These are phyloP conservation scores for Aureobasidium namibiae DNA, from an alignment of 2,329 filamentous ascomycete genomes.

Conservation along the genomic window DNA sequence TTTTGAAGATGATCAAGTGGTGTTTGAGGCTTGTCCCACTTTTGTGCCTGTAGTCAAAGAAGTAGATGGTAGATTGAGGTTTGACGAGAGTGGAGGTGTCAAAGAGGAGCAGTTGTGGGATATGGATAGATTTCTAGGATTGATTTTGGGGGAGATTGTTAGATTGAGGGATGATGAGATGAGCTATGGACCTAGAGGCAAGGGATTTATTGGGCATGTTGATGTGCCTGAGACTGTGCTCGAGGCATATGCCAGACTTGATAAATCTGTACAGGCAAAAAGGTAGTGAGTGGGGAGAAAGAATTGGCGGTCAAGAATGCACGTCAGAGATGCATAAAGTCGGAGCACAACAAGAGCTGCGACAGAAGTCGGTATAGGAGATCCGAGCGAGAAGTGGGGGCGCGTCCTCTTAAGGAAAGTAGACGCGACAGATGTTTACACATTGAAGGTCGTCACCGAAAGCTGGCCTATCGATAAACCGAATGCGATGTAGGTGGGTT, in stretches of 20 bases:
- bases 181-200: constrained; percentile 38
- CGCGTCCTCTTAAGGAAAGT: background rate
- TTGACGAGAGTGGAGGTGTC: background rate
- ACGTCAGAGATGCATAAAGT: background rate
- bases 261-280: constrained; percentile 15
- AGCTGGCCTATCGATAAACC: constrained; percentile 9
- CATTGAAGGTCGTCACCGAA: constrained; percentile 1
- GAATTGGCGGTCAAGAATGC: background rate
- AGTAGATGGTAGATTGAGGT: constrained; percentile 6
- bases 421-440: constrained; percentile 4
- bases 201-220: constrained; percentile 37
- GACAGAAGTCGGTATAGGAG: background rate
- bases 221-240: constrained; percentile 32
- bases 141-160: constrained; percentile 38
- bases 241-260: constrained; percentile 20
- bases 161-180: constrained; percentile 34
- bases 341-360: too few species aligned
- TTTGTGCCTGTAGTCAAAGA: constrained; percentile 23
- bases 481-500: background rate
- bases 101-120: constrained; percentile 27
- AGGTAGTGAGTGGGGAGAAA: background rate
- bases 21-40: constrained; percentile 26
- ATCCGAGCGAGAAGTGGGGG: background rate
- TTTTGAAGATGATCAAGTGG: constrained; percentile 22
- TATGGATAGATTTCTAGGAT: constrained; percentile 31